phyloP scores from a whole-genome alignment of 2,329 filamentous ascomycete species.

The Exophiala aquamarina region DNA sequence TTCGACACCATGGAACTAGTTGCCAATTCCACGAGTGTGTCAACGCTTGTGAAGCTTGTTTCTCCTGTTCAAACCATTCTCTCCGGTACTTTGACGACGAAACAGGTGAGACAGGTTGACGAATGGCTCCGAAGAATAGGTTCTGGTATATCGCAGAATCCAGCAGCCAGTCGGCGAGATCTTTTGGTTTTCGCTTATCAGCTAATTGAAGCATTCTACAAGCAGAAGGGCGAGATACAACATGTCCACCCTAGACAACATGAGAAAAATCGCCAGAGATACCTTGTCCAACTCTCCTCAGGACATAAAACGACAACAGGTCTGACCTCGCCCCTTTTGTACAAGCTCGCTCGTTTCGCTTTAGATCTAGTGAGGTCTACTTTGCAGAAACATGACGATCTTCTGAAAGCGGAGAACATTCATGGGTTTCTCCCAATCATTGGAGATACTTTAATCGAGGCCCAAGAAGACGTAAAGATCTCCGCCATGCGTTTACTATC shows the following conservation, averaged over 20 bases:
- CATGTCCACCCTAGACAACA: conserved; percentile 44
- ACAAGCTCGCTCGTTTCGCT: conserved; percentile 86
- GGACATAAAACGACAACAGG: conserved; percentile 59
- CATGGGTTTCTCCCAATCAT: conserved; percentile 84
- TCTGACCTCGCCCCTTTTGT: conserved; percentile 66
- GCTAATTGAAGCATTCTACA: conserved; percentile 83
- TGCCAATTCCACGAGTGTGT: conserved; percentile 76
- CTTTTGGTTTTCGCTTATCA: conserved; percentile 95
- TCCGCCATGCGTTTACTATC: conserved; percentile 82
- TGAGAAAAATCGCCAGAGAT: conserved; percentile 66
- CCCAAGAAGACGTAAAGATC: conserved; percentile 90
- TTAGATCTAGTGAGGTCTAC: conserved; percentile 82
- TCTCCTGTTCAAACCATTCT: conserved; percentile 76
- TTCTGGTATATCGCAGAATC: conserved; percentile 78
- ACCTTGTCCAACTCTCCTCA: conserved; percentile 74
- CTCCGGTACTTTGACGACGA: conserved; percentile 78
- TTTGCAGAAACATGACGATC: conserved; percentile 78
- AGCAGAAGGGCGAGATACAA: conserved; percentile 51
- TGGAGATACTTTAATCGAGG: conserved; percentile 79
- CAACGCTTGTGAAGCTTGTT: conserved; percentile 71
- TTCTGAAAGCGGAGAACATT: conserved; percentile 78
- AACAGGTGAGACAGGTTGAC: conserved; percentile 85
- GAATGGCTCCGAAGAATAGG: conserved; percentile 81
- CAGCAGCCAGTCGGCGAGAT: conserved; percentile 73
- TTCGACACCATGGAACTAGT: conserved; percentile 96